Evolutionary conservation across 2,329 filamentous ascomycete genomes (phyloP), one percentile per base, ranked within the genome.

Genomic region (Sclerotinia trifoliorum): DNA sequence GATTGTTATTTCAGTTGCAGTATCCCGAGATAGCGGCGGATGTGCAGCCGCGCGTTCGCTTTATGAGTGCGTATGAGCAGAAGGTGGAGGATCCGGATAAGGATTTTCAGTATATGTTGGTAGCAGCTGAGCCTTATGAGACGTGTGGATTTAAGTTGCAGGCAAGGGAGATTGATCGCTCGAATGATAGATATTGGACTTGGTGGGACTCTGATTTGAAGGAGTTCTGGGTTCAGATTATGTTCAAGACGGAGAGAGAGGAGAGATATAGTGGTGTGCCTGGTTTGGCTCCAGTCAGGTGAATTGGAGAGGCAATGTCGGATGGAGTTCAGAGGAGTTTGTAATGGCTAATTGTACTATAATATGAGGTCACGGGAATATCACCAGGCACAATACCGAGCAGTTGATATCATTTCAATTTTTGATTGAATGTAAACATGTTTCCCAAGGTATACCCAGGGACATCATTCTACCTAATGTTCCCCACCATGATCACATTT

Each of bases 21-120:
- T 98, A 95, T 79, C 94, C 95, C 7, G 94, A 98, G 81, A 94
- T 97, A 72, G 87, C 87, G 13, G 84, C 85, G 8, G 92, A 89
- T 68, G 86, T 91, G 5, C 82, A 86, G 73, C 95, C 95, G 55
- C 89, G 93, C 74, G 93, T 97, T 78, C 89, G 96, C 72, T 96
- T 99, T 80, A 98, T 98, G 93, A 96, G 93, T 78, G 94, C 95
- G 19, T 99, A 93, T 78, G 93, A 96, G 80, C 95, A 99, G 85
- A 93, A 91, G 79, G 84, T 97, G 65, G 95, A 99, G 80, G 93
- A 97, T 73, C 92, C 93, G 15, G 94, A 99, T 80, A 93, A 95
- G 81, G 90, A 89, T 74, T 98, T 90, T 78, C 95, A 99, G 84
- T 99, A 98, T 78, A 83, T 99, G 74, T 84, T 98, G 64, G 91